A percentile compares a stretch with the other conserved stretches of the same genome.
These are phyloP conservation scores for Apiotrichum gracile DNA, from an alignment of 1,284 basidiomycete species.

Conservation along the genomic window DNA sequence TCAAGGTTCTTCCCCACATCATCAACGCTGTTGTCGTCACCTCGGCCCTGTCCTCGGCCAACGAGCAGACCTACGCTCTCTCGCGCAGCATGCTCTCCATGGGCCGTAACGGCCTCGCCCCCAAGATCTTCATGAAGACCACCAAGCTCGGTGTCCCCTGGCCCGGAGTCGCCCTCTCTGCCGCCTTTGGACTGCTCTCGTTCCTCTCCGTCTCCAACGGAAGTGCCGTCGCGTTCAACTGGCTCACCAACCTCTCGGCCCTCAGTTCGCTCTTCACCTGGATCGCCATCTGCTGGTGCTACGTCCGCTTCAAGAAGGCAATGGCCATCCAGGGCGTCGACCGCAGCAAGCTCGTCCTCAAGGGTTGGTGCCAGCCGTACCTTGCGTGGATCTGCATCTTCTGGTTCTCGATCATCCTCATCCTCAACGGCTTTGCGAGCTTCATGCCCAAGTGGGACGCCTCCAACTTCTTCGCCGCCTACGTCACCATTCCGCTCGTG, in stretches of 20 bases:
- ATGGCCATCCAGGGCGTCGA: slow-evolving; percentile 59
- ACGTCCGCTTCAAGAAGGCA: slow-evolving; percentile 67
- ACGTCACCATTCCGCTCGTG: slow-evolving; percentile 23
- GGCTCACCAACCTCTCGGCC: slow-evolving; percentile 60
- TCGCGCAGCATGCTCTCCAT: slow-evolving; percentile 49
- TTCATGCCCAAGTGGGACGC: slow-evolving; percentile 9
- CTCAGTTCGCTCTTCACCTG: slow-evolving; percentile 59
- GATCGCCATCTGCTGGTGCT: slow-evolving; percentile 70
- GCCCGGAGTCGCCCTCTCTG: slow-evolving; percentile 55
- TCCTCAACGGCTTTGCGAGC: slow-evolving; percentile 13
- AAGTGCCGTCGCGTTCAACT: slow-evolving; percentile 61
- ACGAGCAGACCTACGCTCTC: slow-evolving; percentile 21
- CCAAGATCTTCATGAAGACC: slow-evolving; percentile 53
- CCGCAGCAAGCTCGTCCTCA: slow-evolving; percentile 58
- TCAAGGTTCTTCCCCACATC: slow-evolving; percentile 63
- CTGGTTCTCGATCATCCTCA: slow-evolving; percentile 11
- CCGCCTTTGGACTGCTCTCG: slow-evolving; percentile 56
- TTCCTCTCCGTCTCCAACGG: slow-evolving; percentile 55
- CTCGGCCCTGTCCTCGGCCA: slow-evolving; percentile 45
- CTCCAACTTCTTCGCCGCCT: slow-evolving; percentile 17
- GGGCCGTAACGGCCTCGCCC: slow-evolving; percentile 54
- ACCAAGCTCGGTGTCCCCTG: slow-evolving; percentile 65
- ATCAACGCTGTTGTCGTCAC: slow-evolving; percentile 60
- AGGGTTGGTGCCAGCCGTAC: slow-evolving; percentile 49
- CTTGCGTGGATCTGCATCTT: slow-evolving; percentile 12